A percentile compares a stretch with the other conserved stretches of the same genome.
These are phyloP conservation scores for Yarrowia osloensis DNA, from an alignment of 805 yeast species.

Conservation along the genomic window DNA sequence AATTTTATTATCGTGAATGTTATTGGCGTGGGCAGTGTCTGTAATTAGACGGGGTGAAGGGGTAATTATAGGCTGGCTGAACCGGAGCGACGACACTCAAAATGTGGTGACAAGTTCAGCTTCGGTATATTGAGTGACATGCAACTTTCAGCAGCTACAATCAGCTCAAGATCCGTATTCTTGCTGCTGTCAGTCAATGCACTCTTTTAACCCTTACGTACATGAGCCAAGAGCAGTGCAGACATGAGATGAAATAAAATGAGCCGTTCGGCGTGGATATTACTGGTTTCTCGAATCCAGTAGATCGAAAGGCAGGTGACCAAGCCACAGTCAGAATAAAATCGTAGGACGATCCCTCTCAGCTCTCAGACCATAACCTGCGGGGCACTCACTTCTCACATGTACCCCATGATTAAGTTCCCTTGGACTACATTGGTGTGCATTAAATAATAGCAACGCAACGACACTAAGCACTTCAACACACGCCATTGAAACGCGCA, in stretches of 20 bases:
- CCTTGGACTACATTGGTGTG: background rate
- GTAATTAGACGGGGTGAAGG: background rate
- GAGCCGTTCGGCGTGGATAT: no score
- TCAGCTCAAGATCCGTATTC: background rate
- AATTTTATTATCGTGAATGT: background rate
- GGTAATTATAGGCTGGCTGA: background rate
- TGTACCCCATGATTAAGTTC: constrained; percentile 9
- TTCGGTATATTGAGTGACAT: background rate
- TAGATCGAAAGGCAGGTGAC: no score
- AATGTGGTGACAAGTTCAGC: background rate
- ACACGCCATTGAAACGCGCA: background rate
- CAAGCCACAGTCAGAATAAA: no score
- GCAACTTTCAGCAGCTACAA: no score
- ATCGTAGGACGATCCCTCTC: background rate
- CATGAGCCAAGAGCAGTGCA: background rate
- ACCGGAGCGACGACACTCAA: background rate
- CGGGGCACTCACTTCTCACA: background rate
- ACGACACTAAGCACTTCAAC: background rate
- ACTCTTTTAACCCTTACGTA: background rate
- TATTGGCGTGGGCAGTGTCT: background rate
- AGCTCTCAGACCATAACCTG: background rate
- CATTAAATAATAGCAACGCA: constrained; percentile 4
- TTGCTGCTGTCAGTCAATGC: background rate
- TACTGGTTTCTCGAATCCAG: no score
- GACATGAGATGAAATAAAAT: background rate